phyloP scores from a whole-genome alignment of 208 protist species.

The Acanthamoeba triangularis region DNA sequence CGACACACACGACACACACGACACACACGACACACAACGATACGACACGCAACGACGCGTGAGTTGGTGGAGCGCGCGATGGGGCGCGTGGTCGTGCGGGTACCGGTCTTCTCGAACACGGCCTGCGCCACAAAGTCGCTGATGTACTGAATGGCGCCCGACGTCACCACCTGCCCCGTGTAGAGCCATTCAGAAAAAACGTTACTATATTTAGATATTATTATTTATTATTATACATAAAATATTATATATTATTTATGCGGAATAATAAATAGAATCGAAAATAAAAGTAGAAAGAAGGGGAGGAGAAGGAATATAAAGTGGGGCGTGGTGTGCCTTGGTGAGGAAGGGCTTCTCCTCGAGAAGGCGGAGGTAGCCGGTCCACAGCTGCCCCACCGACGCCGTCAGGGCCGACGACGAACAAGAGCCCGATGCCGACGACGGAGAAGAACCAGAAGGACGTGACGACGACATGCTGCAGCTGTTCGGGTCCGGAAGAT shows the following conservation, averaged over 20 bases:
- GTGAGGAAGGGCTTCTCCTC: conserved; percentile 43
- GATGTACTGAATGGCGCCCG: conserved; percentile 46
- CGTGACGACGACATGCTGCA: not conserved
- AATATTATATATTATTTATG: too few species aligned
- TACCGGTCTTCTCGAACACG: conserved; percentile 51
- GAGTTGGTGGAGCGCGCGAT: too few species aligned
- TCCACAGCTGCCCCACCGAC: not conserved
- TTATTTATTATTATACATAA: too few species aligned
- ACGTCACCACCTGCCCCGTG: not conserved
- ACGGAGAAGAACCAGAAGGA: not conserved
- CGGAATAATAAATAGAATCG: not conserved
- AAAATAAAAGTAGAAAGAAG: not conserved
- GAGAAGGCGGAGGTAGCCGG: conserved; percentile 1
- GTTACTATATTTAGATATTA: too few species aligned
- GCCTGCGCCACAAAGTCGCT: conserved; percentile 44
- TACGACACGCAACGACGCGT: not conserved
- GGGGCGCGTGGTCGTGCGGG: not conserved
- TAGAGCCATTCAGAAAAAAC: not conserved
- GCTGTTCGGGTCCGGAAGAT: too few species aligned
- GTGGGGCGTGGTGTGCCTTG: not conserved
- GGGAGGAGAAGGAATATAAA: not conserved
- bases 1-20: not conserved
- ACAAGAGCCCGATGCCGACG: too few species aligned
- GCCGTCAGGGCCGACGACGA: not conserved
- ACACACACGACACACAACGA: not conserved